Percentiles rank a stretch among this genome's conserved stretches.
These are phyloP conservation scores for Earliella scabrosa DNA, from an alignment of 1,284 basidiomycete genomes.

Conservation along the genomic window DNA sequence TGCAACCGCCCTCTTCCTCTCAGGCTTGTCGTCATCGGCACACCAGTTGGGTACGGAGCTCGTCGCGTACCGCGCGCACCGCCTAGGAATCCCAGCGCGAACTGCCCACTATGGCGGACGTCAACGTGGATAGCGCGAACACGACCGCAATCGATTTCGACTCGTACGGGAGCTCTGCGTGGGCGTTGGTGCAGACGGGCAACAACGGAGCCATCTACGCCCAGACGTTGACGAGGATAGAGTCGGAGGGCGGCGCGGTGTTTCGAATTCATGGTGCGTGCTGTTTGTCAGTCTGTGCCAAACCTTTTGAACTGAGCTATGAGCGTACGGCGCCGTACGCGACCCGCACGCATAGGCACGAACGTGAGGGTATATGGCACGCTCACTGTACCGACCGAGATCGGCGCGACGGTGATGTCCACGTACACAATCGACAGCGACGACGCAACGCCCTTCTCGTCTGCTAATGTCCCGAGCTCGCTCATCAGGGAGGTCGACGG, in stretches of 20 bases:
- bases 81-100: too few relatives aligned
- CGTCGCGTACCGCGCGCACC: too few relatives aligned
- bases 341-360: conserved; percentile 7
- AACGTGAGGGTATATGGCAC: conserved; percentile 13
- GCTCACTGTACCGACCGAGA: conserved; percentile 9
- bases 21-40: background rate
- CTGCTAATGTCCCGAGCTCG: background rate
- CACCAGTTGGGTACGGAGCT: too few relatives aligned
- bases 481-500: conserved; percentile 5
- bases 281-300: background rate
- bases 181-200: conserved; percentile 10
- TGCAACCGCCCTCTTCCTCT: background rate
- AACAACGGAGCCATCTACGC: conserved; percentile 14
- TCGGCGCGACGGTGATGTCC: conserved; percentile 7
- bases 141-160: conserved; percentile 16
- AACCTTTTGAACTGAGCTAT: too few relatives aligned
- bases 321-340: too few relatives aligned
- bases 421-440: conserved; percentile 9
- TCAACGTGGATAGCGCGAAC: conserved; percentile 19
- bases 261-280: conserved; percentile 16
- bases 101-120: conserved; percentile 15
- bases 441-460: conserved; percentile 8
- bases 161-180: conserved; percentile 12
- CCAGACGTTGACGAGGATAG: conserved; percentile 14
- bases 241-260: conserved; percentile 8